Evolutionary conservation across 495 filamentous ascomycete species (phyloP).

Genomic region (Evernia prunastri): DNA sequence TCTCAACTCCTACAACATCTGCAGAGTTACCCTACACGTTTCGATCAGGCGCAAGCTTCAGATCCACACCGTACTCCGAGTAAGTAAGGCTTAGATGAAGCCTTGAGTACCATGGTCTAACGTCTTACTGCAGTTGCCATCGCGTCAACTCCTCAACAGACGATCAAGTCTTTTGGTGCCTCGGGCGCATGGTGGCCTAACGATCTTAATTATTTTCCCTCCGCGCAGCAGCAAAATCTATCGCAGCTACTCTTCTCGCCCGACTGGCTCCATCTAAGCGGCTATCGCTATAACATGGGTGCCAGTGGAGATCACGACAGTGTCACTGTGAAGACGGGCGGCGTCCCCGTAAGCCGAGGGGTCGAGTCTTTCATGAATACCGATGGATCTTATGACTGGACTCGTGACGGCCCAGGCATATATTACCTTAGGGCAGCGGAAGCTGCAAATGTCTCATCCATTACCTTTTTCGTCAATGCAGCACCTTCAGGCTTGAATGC

Average conservation of each 20-base stretch:
- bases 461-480: conserved; percentile 15
- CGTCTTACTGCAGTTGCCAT: not conserved
- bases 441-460: conserved; percentile 15
- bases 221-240: conserved; percentile 17
- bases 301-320: conserved; percentile 9
- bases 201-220: conserved; percentile 12
- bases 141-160: conserved; percentile 13
- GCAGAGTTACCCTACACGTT: conserved; percentile 6
- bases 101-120: not conserved
- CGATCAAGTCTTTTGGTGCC: conserved; percentile 16
- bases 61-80: not conserved
- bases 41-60: conserved; percentile 13
- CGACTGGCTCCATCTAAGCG: conserved; percentile 15
- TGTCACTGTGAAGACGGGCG: not conserved
- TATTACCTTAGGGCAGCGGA: conserved; percentile 11
- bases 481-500: conserved; percentile 9
- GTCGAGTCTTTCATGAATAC: conserved; percentile 16
- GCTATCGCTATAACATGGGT: conserved; percentile 20
- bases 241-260: conserved; percentile 12
- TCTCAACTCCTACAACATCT: conserved; percentile 1
- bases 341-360: not conserved
- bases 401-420: conserved; percentile 9
- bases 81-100: not conserved
- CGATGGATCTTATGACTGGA: conserved; percentile 17
- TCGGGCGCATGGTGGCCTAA: conserved; percentile 22